Conservation (phyloP, 257 asterid genomes). For the Petrea volubilis region DNA sequence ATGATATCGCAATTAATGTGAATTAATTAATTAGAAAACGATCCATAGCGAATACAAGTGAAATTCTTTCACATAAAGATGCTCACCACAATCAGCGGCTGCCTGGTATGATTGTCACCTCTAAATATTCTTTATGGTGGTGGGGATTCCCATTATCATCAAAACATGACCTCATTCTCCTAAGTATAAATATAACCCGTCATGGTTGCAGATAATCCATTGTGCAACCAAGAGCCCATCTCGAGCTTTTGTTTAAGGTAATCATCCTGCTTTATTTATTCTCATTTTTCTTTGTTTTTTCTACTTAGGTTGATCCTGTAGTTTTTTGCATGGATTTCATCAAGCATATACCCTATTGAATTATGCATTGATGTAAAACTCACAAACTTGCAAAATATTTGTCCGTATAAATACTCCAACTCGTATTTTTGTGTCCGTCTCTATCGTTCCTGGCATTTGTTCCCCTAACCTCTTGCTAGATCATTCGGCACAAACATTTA, state of each 20-base stretch:
- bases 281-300: slow-evolving; percentile 14
- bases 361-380: neutral
- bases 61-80: slow-evolving; percentile 27
- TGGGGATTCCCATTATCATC: slow-evolving; percentile 36
- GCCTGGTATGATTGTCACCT: slow-evolving; percentile 30
- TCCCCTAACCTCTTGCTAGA: slow-evolving; percentile 2
- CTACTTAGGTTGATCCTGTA: neutral
- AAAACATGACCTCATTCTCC: slow-evolving; percentile 25
- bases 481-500: neutral
- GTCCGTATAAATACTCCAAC: neutral
- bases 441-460: neutral
- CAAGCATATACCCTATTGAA: slow-evolving; percentile 19
- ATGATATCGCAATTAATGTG: neutral
- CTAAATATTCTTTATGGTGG: slow-evolving; percentile 26
- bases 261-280: slow-evolving; percentile 6
- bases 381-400: neutral
- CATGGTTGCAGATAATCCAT: slow-evolving; percentile 22
- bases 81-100: slow-evolving; percentile 29
- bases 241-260: slow-evolving; percentile 31
- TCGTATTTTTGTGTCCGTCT: neutral
- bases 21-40: slow-evolving; percentile 13
- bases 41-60: slow-evolving; percentile 16
- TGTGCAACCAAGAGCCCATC: slow-evolving; percentile 24
- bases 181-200: slow-evolving; percentile 34
- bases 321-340: slow-evolving; percentile 17